Percentiles rank a stretch among this genome's conserved stretches.
These are phyloP conservation scores for Musa schizocarpa DNA, from an alignment of 176 grass and related monocot genomes.

Conservation along the genomic window DNA sequence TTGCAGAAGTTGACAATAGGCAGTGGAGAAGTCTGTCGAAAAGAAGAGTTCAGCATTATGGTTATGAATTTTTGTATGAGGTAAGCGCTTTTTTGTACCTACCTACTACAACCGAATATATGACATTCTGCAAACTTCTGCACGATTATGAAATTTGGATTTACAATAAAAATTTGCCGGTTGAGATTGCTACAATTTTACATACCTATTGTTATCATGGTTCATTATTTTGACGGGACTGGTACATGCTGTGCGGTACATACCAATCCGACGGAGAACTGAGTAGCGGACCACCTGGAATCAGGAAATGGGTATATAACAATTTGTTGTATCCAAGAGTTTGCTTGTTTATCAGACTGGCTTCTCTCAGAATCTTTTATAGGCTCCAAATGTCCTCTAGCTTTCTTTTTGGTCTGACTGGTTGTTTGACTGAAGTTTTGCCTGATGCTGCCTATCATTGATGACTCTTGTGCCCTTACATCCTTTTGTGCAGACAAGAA, in stretches of 20 bases:
- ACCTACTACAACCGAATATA: background rate
- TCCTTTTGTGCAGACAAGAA: conserved; percentile 42
- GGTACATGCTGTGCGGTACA: too few species aligned
- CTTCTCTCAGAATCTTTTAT: background rate
- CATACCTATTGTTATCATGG: background rate
- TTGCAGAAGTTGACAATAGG: conserved; percentile 54
- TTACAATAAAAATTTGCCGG: background rate
- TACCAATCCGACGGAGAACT: too few species aligned
- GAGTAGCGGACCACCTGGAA: too few species aligned
- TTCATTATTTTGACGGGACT: too few species aligned
- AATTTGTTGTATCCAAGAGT: background rate
- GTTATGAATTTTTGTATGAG: conserved; percentile 89
- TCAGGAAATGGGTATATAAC: too few species aligned
- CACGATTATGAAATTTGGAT: background rate
- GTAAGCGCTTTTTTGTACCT: conserved; percentile 52
- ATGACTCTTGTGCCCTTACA: background rate
- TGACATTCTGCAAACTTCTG: background rate
- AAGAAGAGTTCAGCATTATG: conserved; percentile 94
- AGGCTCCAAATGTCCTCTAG: background rate
- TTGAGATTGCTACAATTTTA: background rate
- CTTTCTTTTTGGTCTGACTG: background rate
- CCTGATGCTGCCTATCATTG: background rate
- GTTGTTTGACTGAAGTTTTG: background rate
- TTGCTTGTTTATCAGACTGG: background rate
- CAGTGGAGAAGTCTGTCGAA: conserved; percentile 70